Conservation (phyloP, 331 rosid genomes). For the Spiraea crenata region DNA sequence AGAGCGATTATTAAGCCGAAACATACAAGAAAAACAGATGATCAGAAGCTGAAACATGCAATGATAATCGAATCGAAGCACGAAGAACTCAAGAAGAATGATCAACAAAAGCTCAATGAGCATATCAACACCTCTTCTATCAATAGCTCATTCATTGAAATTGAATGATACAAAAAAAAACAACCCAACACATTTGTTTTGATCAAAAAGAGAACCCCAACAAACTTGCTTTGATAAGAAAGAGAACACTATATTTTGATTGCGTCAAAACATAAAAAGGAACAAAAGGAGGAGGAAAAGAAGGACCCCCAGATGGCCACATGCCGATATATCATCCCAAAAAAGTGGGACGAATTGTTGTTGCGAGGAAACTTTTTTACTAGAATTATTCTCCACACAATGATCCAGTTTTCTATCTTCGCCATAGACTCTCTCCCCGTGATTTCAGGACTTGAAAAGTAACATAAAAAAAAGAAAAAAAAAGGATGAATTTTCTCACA, state of each 20-base stretch:
- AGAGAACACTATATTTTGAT: conserved; percentile 20
- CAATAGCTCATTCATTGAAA: conserved; percentile 11
- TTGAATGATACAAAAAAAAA: conserved; percentile 1
- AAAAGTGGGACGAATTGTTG: conserved; percentile 39
- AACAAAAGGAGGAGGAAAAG: conserved; percentile 20
- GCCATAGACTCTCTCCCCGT: conserved; percentile 48
- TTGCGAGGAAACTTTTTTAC: conserved; percentile 42
- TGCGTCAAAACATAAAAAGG: conserved; percentile 23
- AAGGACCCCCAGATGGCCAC: conserved; percentile 36
- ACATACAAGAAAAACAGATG: conserved; percentile 1
- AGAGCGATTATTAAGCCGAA: background rate
- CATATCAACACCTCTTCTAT: background rate
- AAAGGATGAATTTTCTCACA: conserved; percentile 38
- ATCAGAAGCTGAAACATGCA: background rate
- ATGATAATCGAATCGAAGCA: background rate
- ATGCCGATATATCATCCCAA: conserved; percentile 36
- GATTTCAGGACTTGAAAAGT: conserved; percentile 38
- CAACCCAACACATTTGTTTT: background rate
- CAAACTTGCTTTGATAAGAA: background rate
- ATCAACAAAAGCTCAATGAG: background rate
- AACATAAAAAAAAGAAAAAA: background rate
- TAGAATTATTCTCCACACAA: conserved; percentile 64
- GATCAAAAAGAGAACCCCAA: background rate
- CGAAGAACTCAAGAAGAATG: background rate
- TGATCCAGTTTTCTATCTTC: conserved; percentile 20